Evolutionary conservation across 2,329 filamentous ascomycete genomes (phyloP).

Genomic region (Fusarium austroafricanum): DNA sequence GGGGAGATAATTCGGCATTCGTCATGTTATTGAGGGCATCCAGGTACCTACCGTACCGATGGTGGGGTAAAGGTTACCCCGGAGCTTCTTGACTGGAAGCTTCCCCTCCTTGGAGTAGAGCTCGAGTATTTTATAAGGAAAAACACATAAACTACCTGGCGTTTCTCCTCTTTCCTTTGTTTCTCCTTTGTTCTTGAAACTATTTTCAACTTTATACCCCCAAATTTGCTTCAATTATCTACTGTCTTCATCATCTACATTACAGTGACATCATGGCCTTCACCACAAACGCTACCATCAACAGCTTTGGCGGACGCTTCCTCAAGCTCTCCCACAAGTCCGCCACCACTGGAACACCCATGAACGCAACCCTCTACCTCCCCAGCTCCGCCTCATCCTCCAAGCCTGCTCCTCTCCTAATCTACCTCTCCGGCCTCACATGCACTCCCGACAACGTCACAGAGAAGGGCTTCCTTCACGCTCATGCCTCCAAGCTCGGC

Average conservation of each 20-base stretch:
- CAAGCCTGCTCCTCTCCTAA: conserved; percentile 78
- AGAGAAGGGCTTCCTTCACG: conserved; percentile 91
- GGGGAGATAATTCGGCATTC: conserved; percentile 44
- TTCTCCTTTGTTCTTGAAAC: background rate
- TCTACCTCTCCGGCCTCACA: conserved; percentile 94
- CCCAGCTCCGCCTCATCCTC: conserved; percentile 73
- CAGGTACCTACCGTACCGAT: conserved; percentile 7
- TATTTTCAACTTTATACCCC: background rate
- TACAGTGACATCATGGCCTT: conserved; percentile 74
- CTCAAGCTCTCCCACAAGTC: conserved; percentile 93
- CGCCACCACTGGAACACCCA: conserved; percentile 81
- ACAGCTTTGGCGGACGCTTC: conserved; percentile 92
- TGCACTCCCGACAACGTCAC: conserved; percentile 91
- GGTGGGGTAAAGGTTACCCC: conserved; percentile 37
- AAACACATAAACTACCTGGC: conserved; percentile 7
- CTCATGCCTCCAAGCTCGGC: conserved; percentile 79
- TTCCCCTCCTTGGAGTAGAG: conserved; percentile 31
- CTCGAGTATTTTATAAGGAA: conserved; percentile 24
- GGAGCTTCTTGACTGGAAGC: conserved; percentile 31
- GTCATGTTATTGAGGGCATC: conserved; percentile 26
- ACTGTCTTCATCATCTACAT: background rate
- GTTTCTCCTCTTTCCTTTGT: conserved; percentile 5
- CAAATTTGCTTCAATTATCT: conserved; percentile 3
- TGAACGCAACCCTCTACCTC: conserved; percentile 93
- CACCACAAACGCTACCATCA: conserved; percentile 88